Evolutionary conservation across 2,329 filamentous ascomycete genomes (phyloP).

Genomic region (Arthrobotrys conoides): DNA sequence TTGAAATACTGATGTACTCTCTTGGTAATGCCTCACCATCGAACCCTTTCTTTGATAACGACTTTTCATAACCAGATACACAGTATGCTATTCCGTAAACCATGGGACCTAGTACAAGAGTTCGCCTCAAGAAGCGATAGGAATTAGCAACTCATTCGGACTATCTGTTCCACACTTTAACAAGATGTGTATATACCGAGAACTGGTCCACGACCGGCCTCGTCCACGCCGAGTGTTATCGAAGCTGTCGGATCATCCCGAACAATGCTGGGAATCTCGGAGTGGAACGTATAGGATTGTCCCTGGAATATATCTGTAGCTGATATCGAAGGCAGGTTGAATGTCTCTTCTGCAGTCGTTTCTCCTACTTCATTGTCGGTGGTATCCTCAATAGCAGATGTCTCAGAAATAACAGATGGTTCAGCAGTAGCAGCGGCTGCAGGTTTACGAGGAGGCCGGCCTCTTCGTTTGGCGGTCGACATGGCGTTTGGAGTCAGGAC

Average conservation of each 20-base stretch:
- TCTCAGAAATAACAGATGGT: background rate
- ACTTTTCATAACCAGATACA: slow-evolving; percentile 59
- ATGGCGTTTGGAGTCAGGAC: background rate
- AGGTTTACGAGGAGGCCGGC: slow-evolving; percentile 36
- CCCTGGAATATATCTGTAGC: slow-evolving; percentile 73
- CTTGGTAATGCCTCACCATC: slow-evolving; percentile 74
- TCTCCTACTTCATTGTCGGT: background rate
- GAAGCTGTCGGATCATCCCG: slow-evolving; percentile 68
- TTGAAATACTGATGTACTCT: background rate
- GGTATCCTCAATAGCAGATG: slow-evolving; percentile 1
- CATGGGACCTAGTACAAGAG: slow-evolving; percentile 73
- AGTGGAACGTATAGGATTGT: slow-evolving; percentile 80
- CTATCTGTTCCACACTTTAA: background rate
- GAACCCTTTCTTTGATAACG: slow-evolving; percentile 68
- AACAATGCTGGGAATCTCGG: slow-evolving; percentile 76
- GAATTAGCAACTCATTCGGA: slow-evolving; percentile 10
- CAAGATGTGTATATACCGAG: slow-evolving; percentile 69
- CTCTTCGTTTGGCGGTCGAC: slow-evolving; percentile 30
- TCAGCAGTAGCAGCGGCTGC: background rate
- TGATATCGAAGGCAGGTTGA: slow-evolving; percentile 80
- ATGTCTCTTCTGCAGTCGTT: slow-evolving; percentile 65
- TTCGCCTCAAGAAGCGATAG: slow-evolving; percentile 13
- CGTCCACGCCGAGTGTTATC: slow-evolving; percentile 69
- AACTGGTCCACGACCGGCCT: slow-evolving; percentile 71
- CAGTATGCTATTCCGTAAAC: slow-evolving; percentile 78